Base-by-base conservation (phyloP, 345 rosid genomes). In the Lepidium aucheri region DNA sequence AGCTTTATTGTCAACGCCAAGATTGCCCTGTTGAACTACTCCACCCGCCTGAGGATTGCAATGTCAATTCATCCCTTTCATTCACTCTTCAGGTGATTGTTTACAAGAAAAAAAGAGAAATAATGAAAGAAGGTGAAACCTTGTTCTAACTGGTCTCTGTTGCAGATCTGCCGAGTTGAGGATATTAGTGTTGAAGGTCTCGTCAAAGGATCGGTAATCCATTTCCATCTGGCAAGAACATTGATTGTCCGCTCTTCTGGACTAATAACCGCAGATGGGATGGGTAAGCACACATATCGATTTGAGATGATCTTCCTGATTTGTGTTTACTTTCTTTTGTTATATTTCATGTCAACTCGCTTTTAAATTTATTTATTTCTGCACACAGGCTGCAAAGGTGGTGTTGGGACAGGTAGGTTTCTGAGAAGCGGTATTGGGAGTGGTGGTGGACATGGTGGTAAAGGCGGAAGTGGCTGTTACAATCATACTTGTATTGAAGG, bases 381-480 rank as follows among this genome's bases (percentile, higher is more conserved):
- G 26, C 22, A 20, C 72, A 69, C 77, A 91, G 98, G 98, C 45
- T 91, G 98, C 84, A 83, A 78, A 63, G 84, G 95, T 74, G 98
- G 98, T 46, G 74, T 89, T 54, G 98, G 98, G 47, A 78, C 82
- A 73, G 98, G 96, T 69, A 76, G 84, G 70, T 72, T 85, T 60
- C 77, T 77, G 45, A 77, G 79, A 62, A 86, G 84, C 63, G 95
- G 96, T 66, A 81, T 85, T 38, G 87, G 89, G 33, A 84, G 96
- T 67, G 98, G 98, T 20, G 98, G 87, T 69, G 98, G 98, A 34
- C 98, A 91, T 79, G 98, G 98, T 24, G 98, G 98, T 62, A 81
- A 73, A 79, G 98, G 98, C 5, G 98, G 98, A 55, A 80, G 74
- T 43, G 98, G 92, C 34, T 89, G 81, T 75, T 80, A 83, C 76